A percentile compares a stretch with the other conserved stretches of the same genome.
phyloP scores from a whole-genome alignment of 257 asterid species.

The Petunia axillaris region DNA sequence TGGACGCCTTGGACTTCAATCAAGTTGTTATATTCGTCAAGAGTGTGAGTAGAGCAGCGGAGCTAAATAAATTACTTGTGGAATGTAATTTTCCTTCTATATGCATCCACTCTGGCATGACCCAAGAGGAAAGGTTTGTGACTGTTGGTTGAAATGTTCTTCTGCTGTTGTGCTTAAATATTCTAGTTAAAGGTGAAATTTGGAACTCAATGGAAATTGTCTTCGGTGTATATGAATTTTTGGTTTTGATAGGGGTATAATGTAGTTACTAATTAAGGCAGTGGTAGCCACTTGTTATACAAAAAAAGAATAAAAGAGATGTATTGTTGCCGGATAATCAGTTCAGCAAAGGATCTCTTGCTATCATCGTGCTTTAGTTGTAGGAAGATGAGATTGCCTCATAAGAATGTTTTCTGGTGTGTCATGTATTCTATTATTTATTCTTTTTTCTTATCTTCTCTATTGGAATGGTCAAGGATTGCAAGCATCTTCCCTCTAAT shows the following conservation, averaged over 20 bases:
- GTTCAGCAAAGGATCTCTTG: background rate
- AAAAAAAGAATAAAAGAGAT: background rate
- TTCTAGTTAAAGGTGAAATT: background rate
- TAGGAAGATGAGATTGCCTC: background rate
- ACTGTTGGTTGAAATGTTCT: background rate
- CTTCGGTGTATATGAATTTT: too few species aligned
- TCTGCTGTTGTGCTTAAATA: background rate
- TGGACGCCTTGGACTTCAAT: slow-evolving; percentile 91
- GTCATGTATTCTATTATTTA: background rate
- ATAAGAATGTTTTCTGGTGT: background rate
- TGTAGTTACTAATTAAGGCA: background rate
- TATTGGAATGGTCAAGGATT: background rate
- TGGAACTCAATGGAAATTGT: background rate
- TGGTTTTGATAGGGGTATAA: too few species aligned
- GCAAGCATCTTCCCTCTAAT: background rate
- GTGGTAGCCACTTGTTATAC: background rate
- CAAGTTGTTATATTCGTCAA: slow-evolving; percentile 93
- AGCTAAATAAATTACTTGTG: slow-evolving; percentile 84
- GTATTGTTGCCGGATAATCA: background rate
- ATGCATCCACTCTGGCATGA: slow-evolving; percentile 96
- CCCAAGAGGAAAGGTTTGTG: slow-evolving; percentile 87
- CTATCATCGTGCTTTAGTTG: background rate
- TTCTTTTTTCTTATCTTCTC: background rate
- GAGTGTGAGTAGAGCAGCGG: slow-evolving; percentile 87
- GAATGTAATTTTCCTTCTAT: slow-evolving; percentile 94